Evolutionary conservation across 371 early-diverging fungal species (phyloP).

Genomic region (Cokeromyces recurvatus): DNA sequence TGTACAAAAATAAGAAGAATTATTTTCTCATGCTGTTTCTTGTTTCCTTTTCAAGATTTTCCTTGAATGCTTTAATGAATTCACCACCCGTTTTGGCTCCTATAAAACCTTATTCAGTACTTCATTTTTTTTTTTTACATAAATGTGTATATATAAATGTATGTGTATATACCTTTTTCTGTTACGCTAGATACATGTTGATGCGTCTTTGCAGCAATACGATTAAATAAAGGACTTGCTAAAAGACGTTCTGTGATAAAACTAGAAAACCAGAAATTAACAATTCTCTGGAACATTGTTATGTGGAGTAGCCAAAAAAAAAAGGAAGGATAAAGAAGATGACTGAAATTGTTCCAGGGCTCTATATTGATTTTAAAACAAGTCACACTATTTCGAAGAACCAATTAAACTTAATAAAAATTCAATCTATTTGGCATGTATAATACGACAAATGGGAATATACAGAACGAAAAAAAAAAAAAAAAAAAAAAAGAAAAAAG

Average conservation of each 20-base stretch:
- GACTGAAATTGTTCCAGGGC: slow-evolving; percentile 7
- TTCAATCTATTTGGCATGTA: no score
- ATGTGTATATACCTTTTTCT: slow-evolving; percentile 28
- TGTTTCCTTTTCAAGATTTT: slow-evolving; percentile 46
- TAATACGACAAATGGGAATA: no score
- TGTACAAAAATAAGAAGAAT: no score
- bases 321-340: no score
- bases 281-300: slow-evolving; percentile 43
- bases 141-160: no score
- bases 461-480: no score
- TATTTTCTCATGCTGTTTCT: slow-evolving; percentile 27
- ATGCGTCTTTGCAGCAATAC: slow-evolving; percentile 46
- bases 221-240: slow-evolving; percentile 44
- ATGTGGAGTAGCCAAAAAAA: slow-evolving; percentile 1
- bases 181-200: slow-evolving; percentile 45
- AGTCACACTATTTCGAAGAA: no score
- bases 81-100: slow-evolving; percentile 28
- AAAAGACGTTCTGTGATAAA: slow-evolving; percentile 47
- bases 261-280: slow-evolving; percentile 44
- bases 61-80: slow-evolving; percentile 47
- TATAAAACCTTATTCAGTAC: background rate
- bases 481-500: no score
- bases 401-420: no score
- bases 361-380: no score
- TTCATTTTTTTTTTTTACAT: background rate